Conservation (phyloP, 768 basidiomycete genomes). For the Kwoniella sp. region DNA sequence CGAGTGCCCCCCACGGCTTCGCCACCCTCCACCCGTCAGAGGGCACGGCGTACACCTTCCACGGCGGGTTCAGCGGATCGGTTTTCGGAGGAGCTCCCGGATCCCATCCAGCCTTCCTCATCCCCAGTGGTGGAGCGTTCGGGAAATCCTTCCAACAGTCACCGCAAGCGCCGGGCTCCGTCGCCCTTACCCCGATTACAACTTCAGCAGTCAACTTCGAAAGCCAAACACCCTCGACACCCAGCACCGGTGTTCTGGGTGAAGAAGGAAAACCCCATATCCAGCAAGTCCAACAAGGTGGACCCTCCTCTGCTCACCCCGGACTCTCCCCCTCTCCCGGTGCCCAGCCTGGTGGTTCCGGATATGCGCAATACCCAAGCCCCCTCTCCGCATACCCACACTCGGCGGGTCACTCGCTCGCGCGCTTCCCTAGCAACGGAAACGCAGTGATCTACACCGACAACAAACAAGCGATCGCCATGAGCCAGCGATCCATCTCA, state of each 20-base stretch:
- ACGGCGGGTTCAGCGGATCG: constrained; percentile 31
- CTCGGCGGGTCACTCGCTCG: constrained; percentile 26
- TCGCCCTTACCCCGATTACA: constrained; percentile 21
- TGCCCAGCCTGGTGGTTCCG: constrained; percentile 17
- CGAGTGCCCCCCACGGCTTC: constrained; percentile 45
- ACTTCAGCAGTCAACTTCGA: constrained; percentile 9
- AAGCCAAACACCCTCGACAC: constrained; percentile 17
- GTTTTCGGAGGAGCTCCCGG: constrained; percentile 18
- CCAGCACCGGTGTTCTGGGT: not conserved
- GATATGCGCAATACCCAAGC: constrained; percentile 18
- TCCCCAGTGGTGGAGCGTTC: constrained; percentile 12
- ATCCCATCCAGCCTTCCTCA: constrained; percentile 4
- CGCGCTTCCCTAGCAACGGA: constrained; percentile 34
- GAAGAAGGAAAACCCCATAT: constrained; percentile 9
- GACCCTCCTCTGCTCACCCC: constrained; percentile 5
- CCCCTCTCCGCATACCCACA: constrained; percentile 15
- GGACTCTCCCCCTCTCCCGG: constrained; percentile 15
- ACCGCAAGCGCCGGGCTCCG: constrained; percentile 12
- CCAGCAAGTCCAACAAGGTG: constrained; percentile 5
- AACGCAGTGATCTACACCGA: constrained; percentile 23
- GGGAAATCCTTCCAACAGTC: constrained; percentile 8
- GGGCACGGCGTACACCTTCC: constrained; percentile 43
- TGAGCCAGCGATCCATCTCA: constrained; percentile 24
- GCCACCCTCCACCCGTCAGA: constrained; percentile 49
- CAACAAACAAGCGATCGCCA: not conserved